These are phyloP conservation scores for Penicillium sp. DNA, from an alignment of 2,329 filamentous ascomycete genomes.

Conservation along the genomic window DNA sequence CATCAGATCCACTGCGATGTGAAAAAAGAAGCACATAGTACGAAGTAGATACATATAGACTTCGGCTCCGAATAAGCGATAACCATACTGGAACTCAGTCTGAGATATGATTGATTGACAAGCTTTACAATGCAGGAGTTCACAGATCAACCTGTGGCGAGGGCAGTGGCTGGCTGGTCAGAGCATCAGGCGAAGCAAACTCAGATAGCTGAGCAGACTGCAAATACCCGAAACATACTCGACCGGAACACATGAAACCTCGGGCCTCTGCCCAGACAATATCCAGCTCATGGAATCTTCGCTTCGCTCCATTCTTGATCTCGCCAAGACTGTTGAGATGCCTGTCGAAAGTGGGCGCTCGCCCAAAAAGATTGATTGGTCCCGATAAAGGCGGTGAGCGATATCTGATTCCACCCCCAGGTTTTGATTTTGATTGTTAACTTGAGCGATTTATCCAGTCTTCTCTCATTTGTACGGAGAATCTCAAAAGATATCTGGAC, in stretches of 20 bases:
- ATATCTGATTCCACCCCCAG: constrained; percentile 12
- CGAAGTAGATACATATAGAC: neutral
- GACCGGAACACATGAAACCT: constrained; percentile 10
- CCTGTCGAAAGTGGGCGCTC: constrained; percentile 3
- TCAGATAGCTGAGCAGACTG: neutral
- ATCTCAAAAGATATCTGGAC: neutral
- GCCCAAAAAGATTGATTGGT: constrained; percentile 8
- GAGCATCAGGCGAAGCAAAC: neutral
- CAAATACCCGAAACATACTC: neutral
- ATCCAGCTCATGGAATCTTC: neutral
- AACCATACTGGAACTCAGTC: neutral
- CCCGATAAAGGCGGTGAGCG: constrained; percentile 16
- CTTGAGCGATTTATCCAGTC: neutral
- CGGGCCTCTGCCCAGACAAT: neutral
- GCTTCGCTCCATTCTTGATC: neutral
- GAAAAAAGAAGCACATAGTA: neutral
- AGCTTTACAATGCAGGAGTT: neutral
- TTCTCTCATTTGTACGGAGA: neutral
- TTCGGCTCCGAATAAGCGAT: neutral
- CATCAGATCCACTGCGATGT: neutral
- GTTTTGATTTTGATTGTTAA: neutral
- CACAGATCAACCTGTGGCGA: neutral
- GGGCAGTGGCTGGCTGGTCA: neutral
- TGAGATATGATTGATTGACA: constrained; percentile 2
- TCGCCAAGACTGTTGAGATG: constrained; percentile 25